Base-by-base conservation (phyloP, 2,329 filamentous ascomycete genomes). In the Huntiella moniliformis region DNA sequence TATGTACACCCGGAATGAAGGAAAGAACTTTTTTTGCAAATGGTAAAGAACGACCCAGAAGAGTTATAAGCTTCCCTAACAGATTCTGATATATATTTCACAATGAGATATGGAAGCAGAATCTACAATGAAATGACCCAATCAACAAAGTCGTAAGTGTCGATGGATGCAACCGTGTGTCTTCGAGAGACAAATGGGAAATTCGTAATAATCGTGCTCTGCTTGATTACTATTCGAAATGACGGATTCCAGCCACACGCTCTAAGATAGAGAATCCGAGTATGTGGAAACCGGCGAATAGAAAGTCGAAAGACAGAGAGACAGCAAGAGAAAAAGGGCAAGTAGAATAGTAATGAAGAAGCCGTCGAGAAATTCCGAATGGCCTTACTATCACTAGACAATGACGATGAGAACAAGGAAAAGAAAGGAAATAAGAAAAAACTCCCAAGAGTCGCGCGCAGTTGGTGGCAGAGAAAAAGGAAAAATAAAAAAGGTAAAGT, bases 341-440 rank as follows among this genome's bases (percentile, higher is more conserved):
- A 17, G 35, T 31, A 44, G 22, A 36, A 40, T 16, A 36, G 42
- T 36, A 39, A 33, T 15, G 31, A 22, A 39, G 44, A 31, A 41
- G 32, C 22, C 22, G 22, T 28, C 22, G 22, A 28, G 22, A 28
- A 28, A 28, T 8, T 28, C 7, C 22, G 22, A 28, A 8, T 28
- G 22, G 22, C 22, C 10, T 28, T 28, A 28, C 22, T 28, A 28
- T 28, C 22, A 46, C 49, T 46, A 47, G 49, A 49, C 49, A 46
- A 45, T 46, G 52, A 52, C 52, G 53, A 52, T 31, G 38, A 34
- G 13, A 22, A 33, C 42, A 42, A 45, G 28, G 39, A 39, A 46
- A 36, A 31, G 17, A 39, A 36, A 49, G 33, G 40, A 34, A 41
- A 49, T 33, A 38, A 49, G 37, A 45, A 46, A 36, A 42, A 46